A percentile compares a stretch with the other conserved stretches of the same genome.
These are phyloP conservation scores for Vaccinium darrowii DNA, from an alignment of 148 eudicot species.

Conservation along the genomic window DNA sequence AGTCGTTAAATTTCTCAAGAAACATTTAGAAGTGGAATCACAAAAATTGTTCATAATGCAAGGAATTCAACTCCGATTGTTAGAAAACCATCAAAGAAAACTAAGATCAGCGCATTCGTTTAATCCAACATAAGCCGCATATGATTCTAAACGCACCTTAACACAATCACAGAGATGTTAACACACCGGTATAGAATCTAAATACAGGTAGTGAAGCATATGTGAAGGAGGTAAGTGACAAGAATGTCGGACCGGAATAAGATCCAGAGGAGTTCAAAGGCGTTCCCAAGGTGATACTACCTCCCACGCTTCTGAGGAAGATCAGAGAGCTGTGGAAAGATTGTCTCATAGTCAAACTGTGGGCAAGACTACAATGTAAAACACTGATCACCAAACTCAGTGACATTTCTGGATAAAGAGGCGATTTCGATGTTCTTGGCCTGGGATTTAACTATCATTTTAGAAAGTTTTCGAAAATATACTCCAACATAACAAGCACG, in stretches of 20 bases:
- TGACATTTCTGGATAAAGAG: not conserved
- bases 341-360: not conserved
- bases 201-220: not conserved
- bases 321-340: not conserved
- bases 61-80: not conserved
- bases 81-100: not conserved
- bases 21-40: not conserved
- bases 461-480: not conserved
- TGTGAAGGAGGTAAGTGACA: not conserved
- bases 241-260: not conserved
- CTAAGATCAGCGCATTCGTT: too few relatives aligned
- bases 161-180: not conserved
- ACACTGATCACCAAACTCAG: not conserved
- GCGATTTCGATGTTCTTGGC: not conserved
- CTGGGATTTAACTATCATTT: not conserved
- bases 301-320: not conserved
- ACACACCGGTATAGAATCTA: not conserved
- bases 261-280: not conserved
- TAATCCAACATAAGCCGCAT: not conserved
- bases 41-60: not conserved
- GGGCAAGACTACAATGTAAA: not conserved
- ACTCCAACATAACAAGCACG: not conserved
- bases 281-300: not conserved
- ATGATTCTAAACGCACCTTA: not conserved
- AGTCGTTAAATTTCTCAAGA: not conserved